Percentiles rank a stretch among this genome's conserved stretches.
These are phyloP conservation scores for Trametes punicea DNA, from an alignment of 768 basidiomycete genomes.

Conservation along the genomic window DNA sequence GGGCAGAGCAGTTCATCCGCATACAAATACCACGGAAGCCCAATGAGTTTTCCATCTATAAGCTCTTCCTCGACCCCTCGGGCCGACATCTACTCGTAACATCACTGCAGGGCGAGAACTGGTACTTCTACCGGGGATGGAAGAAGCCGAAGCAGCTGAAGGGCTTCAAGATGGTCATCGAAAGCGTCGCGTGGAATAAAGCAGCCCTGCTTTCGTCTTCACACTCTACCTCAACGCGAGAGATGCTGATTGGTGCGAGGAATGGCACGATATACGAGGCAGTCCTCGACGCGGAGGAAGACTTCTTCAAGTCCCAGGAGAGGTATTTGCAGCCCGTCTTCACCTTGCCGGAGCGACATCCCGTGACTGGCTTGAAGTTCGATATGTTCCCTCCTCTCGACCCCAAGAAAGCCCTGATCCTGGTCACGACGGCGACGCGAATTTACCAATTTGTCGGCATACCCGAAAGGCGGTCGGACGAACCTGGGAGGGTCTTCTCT, in stretches of 20 bases:
- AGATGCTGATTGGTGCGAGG: slow-evolving; percentile 83
- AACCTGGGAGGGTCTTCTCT: slow-evolving; percentile 72
- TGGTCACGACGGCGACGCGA: slow-evolving; percentile 81
- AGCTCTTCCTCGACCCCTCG: slow-evolving; percentile 89
- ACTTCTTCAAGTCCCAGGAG: slow-evolving; percentile 88
- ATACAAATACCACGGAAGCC: slow-evolving; percentile 74
- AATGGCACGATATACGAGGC: slow-evolving; percentile 88
- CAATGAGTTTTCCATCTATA: slow-evolving; percentile 72
- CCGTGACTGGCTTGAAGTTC: slow-evolving; percentile 82
- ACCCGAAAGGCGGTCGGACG: slow-evolving; percentile 66
- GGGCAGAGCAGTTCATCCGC: slow-evolving; percentile 81
- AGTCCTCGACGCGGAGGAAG: slow-evolving; percentile 84
- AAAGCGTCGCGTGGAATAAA: slow-evolving; percentile 91
- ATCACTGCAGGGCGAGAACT: slow-evolving; percentile 86
- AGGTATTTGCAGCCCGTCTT: slow-evolving; percentile 73
- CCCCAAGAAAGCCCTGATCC: slow-evolving; percentile 60
- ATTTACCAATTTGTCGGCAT: slow-evolving; percentile 87
- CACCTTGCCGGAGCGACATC: slow-evolving; percentile 74
- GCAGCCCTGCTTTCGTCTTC: slow-evolving; percentile 58
- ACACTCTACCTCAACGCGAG: slow-evolving; percentile 70
- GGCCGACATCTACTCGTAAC: slow-evolving; percentile 88
- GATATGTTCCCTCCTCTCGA: slow-evolving; percentile 68
- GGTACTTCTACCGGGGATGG: slow-evolving; percentile 81
- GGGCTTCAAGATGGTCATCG: slow-evolving; percentile 81
- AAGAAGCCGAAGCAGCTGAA: slow-evolving; percentile 81